Evolutionary conservation across 805 yeast genomes (phyloP), one percentile per base, ranked within the genome.

Genomic region (Komagataella ulmi): DNA sequence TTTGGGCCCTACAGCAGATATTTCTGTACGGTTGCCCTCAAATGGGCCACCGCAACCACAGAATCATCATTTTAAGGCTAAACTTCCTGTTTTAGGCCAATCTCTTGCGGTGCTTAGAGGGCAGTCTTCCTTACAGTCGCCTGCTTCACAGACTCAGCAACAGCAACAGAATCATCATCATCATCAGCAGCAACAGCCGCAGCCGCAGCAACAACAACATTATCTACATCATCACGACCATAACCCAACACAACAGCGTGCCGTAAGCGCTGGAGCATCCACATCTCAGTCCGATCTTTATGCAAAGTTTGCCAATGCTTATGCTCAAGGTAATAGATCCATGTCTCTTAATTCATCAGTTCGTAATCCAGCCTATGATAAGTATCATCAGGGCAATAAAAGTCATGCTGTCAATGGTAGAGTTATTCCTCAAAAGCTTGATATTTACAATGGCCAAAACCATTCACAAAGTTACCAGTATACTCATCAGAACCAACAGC

Each of bases 391-490:
- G 6, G 58, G 59, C 24, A 58, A 55, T 12, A 51, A 54, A 23
- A 68, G 67, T 45, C 40, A 30, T 30, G 40, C 76, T 1, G 58
- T 68, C 21, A 69, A 72, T 50, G 75, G 77, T 2, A 62, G 79
- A 49, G 65, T 72, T 12, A 67, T 69, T 47, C 75, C 79, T 3
- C 80, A 74, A 56, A 75, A 71, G 55, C 62, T 64, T 44, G 77
- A 75, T 21, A 61, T 71, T 56, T 8, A 44, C 40, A 30, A n/a
- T 30, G 40, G 14, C 40, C 40, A 30, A 30, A 10, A 30, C 2
- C 14, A 30, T n/a, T 5, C 40, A 10, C 40, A 30, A 30, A 30
- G 8, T 14, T 14, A 30, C 40, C 40, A 30, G 40, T 14, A 30
- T 10, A 8, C 40, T 30, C 40, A 30, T 30, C 40, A 30, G 14